phyloP scores from a whole-genome alignment of 176 grass and related monocot genomes.

The Phyllostachys edulis region DNA sequence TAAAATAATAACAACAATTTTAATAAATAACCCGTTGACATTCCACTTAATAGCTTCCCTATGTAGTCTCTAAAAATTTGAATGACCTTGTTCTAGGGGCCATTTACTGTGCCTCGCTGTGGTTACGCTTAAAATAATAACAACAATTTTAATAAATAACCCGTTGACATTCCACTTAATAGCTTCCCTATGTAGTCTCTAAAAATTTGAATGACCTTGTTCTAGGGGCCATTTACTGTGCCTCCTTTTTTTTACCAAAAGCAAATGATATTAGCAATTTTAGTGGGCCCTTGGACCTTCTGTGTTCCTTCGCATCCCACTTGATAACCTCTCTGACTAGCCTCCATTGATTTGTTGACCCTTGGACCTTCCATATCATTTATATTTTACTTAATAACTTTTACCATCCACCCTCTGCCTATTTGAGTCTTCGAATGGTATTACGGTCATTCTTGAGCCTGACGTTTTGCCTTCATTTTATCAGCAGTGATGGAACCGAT shows the following conservation, averaged over 20 bases:
- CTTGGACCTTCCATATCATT: not conserved
- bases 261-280: not conserved
- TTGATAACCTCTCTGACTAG: not conserved
- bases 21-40: not conserved
- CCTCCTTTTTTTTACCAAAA: not conserved
- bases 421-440: not conserved
- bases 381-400: slow-evolving; percentile 6
- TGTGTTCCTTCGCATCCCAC: not conserved
- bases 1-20: too few relatives aligned
- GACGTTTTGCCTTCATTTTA: not conserved
- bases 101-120: not conserved
- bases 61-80: not conserved
- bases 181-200: not conserved
- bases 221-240: not conserved
- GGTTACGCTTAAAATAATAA: too few relatives aligned
- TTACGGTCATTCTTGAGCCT: not conserved
- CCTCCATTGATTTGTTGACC: not conserved
- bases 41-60: not conserved
- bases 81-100: not conserved
- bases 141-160: not conserved
- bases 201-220: not conserved
- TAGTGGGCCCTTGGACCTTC: not conserved
- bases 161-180: not conserved
- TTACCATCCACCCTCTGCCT: not conserved
- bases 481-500: not conserved